Evolutionary conservation across 257 asterid genomes (phyloP), one percentile per base, ranked within the genome.

Genomic region (Thymus quinquecostatus): DNA sequence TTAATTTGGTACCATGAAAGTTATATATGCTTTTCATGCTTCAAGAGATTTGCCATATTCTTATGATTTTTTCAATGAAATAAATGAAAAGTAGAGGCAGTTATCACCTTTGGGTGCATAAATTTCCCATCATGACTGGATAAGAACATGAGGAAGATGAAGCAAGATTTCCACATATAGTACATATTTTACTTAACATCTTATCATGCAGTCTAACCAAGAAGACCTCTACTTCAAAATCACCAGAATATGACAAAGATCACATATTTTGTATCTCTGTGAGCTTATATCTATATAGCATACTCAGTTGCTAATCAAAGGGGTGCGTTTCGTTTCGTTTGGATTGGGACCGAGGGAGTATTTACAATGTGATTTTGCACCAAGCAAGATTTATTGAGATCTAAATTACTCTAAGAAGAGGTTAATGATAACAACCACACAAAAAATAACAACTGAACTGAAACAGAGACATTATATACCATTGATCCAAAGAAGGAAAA

Each of bases 1-100:
- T 44, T 27, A 21, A 41, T 70, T 75, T 29, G 56, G 72, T 65
- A 64, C 13, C 30, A 30, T 40, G 51, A 58, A n/a, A 70, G 51
- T n/a, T 29, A n/a, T 14, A 38, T 2, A 40, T 6, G 28, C 1
- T 29, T 60, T 30, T 14, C 57, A 1, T 10, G n/a, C 27, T 14
- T 47, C 36, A 61, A 57, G 54, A 29, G 48, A 50, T 65, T 70
- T 28, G 71, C 36, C 66, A 40, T 10, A 41, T 59, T 44, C 21
- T 32, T 27, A 61, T 7, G 34, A 32, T 36, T 27, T 49, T 11
- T 50, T 28, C 36, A 10, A 27, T 11, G 49, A 43, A 32, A 49
- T 30, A 66, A 64, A 69, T 45, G 38, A 68, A 13, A 66, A 43
- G 14, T n/a, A 34, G 54, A 12, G 8, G 40, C 10, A 43, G 64